Evolutionary conservation across 2,329 filamentous ascomycete species (phyloP), one percentile per base, ranked within the genome.

Genomic region (Aspergillus amoenus): DNA sequence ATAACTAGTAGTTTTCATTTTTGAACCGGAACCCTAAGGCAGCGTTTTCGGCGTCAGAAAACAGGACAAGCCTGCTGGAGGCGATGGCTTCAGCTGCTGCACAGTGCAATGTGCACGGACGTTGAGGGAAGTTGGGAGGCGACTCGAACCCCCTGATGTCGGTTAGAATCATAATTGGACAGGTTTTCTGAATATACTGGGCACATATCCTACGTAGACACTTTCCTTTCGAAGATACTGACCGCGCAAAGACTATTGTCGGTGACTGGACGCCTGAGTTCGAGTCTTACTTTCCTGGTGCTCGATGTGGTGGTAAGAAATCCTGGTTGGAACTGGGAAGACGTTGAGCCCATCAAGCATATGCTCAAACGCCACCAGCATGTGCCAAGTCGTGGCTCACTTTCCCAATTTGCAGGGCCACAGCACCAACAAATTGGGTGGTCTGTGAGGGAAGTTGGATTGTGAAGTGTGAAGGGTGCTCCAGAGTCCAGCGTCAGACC

Each of bases 341-440:
- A 37, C n/a, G 9, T 32, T 41, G 3, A 4, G 39, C 45, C n/a
- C 39, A 55, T 27, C 37, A 49, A 55, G 44, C 52, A 34, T 49
- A 9, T 40, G 24, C 17, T 48, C 34, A 5, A 54, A 47, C 50
- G 52, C 52, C 45, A 55, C 40, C 27, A 50, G 30, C 30, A 55
- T 55, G 30, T 49, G 39, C 45, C 43, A 50, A 55, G 53, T 47
- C 27, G 8, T 50, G 53, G 45, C 32, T 43, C 30, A 50, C 45
- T 40, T 55, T 55, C 53, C 45, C 18, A n/a, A 37, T 43, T 43
- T 42, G 24, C 17, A 37, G 17, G 21, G 22, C 9, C 39, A 13
- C 15, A 40, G 21, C 39, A 17, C n/a, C n/a, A 18, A 43, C 27
- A 37, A 47, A 47, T 47, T 51, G 24, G 39, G 24, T 51, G 48